phyloP scores from a whole-genome alignment of 192 early-diverging fungal genomes.

The Dissophora globulifera region DNA sequence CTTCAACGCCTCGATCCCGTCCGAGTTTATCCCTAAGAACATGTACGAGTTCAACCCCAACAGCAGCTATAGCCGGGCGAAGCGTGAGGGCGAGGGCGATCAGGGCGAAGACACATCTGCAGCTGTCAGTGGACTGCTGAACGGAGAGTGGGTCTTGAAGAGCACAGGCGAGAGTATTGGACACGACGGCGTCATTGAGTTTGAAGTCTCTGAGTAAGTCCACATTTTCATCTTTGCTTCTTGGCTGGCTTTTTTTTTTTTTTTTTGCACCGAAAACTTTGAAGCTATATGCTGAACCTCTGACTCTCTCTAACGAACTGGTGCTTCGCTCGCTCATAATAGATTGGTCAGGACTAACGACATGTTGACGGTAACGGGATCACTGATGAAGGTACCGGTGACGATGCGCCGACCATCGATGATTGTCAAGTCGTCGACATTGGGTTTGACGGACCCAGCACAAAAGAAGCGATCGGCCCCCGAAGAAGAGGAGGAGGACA shows the following conservation, averaged over 20 bases:
- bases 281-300: too few species aligned
- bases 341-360: slow-evolving; percentile 85
- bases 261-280: too few species aligned
- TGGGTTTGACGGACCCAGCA: slow-evolving; percentile 7
- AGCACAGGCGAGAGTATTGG: slow-evolving; percentile 74
- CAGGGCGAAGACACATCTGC: slow-evolving; percentile 21
- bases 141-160: slow-evolving; percentile 79
- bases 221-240: slow-evolving; percentile 3
- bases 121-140: slow-evolving; percentile 41
- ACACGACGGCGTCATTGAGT: slow-evolving; percentile 72
- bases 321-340: too few species aligned
- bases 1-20: slow-evolving; percentile 95
- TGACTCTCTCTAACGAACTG: too few species aligned
- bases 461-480: slow-evolving; percentile 50
- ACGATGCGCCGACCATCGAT: slow-evolving; percentile 35
- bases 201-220: slow-evolving; percentile 77
- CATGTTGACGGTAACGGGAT: slow-evolving; percentile 85
- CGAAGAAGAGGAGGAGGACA: slow-evolving; percentile 30
- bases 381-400: slow-evolving; percentile 59
- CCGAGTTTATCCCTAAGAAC: slow-evolving; percentile 77
- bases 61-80: slow-evolving; percentile 52
- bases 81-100: slow-evolving; percentile 42
- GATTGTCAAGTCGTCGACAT: slow-evolving; percentile 25
- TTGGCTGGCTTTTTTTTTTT: too few species aligned
- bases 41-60: slow-evolving; percentile 72